Conservation (phyloP, 1,139 yeast species). For the Kodamaea arcana region DNA sequence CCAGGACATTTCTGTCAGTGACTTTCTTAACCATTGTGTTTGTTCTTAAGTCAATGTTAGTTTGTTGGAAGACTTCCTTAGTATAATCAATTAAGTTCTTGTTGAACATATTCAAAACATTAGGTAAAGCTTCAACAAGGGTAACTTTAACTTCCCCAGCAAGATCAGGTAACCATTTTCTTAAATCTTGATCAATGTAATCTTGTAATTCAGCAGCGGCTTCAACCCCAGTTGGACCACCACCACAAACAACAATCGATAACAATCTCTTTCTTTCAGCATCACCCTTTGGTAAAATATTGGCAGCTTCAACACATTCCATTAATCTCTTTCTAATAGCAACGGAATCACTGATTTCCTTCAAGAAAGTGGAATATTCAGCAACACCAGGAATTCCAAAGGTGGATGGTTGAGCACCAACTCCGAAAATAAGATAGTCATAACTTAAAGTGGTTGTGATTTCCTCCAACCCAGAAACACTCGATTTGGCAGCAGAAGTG, state of each 20-base stretch:
- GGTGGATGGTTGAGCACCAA: conserved; percentile 90
- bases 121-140: conserved; percentile 87
- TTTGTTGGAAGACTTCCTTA: conserved; percentile 72
- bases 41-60: conserved; percentile 72
- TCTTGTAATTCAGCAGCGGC: conserved; percentile 95
- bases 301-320: conserved; percentile 81
- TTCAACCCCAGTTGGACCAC: conserved; percentile 97
- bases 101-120: conserved; percentile 84
- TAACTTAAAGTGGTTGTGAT: conserved; percentile 52
- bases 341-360: conserved; percentile 81
- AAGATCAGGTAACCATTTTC: conserved; percentile 84
- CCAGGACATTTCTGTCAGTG: conserved; percentile 60
- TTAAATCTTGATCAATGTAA: conserved; percentile 86
- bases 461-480: conserved; percentile 40
- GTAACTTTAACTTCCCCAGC: conserved; percentile 78
- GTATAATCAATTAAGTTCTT: conserved; percentile 82
- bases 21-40: conserved; percentile 89
- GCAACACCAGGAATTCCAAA: conserved; percentile 93
- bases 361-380: conserved; percentile 79
- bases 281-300: conserved; percentile 67
- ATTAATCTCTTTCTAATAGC: conserved; percentile 71
- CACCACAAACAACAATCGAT: conserved; percentile 86
- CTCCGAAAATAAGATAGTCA: conserved; percentile 83
- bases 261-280: conserved; percentile 77
- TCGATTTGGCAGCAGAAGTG: conserved; percentile 49